A percentile compares a stretch with the other conserved stretches of the same genome.
Conservation (phyloP, 495 filamentous ascomycete genomes). For the Niebla homalea region DNA sequence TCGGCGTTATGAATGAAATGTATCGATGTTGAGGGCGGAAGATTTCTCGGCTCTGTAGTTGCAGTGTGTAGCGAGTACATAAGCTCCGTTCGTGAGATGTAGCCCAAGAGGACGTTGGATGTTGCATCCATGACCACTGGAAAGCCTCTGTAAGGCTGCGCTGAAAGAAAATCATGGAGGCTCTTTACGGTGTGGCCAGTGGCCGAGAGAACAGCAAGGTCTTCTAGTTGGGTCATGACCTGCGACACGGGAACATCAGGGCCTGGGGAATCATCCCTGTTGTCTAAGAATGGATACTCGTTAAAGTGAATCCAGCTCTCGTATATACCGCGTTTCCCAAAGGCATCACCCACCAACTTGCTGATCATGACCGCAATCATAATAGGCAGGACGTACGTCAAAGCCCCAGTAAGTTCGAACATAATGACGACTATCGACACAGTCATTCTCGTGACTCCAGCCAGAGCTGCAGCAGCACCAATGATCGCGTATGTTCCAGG, state of each 20-base stretch:
- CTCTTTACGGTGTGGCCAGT: slow-evolving; percentile 73
- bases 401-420: slow-evolving; percentile 92
- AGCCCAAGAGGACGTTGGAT: slow-evolving; percentile 64
- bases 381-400: slow-evolving; percentile 94
- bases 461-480: slow-evolving; percentile 87
- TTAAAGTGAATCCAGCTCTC: slow-evolving; percentile 96
- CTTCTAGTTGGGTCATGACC: slow-evolving; percentile 87
- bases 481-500: slow-evolving; percentile 95
- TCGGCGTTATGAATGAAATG: slow-evolving; percentile 74
- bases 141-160: slow-evolving; percentile 78
- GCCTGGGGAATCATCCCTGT: slow-evolving; percentile 65
- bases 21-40: slow-evolving; percentile 60
- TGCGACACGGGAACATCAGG: slow-evolving; percentile 74
- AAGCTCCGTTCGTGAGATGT: slow-evolving; percentile 87
- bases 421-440: slow-evolving; percentile 96
- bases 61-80: slow-evolving; percentile 59
- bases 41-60: slow-evolving; percentile 32
- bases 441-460: slow-evolving; percentile 96
- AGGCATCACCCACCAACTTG: slow-evolving; percentile 97
- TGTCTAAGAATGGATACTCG: slow-evolving; percentile 92
- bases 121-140: slow-evolving; percentile 69
- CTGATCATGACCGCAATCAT: slow-evolving; percentile 99
- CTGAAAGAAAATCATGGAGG: slow-evolving; percentile 52
- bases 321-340: slow-evolving; percentile 89
- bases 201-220: slow-evolving; percentile 76